Evolutionary conservation across 805 yeast genomes (phyloP), one percentile per base, ranked within the genome.

Genomic region (Nakazawaea peltata): DNA sequence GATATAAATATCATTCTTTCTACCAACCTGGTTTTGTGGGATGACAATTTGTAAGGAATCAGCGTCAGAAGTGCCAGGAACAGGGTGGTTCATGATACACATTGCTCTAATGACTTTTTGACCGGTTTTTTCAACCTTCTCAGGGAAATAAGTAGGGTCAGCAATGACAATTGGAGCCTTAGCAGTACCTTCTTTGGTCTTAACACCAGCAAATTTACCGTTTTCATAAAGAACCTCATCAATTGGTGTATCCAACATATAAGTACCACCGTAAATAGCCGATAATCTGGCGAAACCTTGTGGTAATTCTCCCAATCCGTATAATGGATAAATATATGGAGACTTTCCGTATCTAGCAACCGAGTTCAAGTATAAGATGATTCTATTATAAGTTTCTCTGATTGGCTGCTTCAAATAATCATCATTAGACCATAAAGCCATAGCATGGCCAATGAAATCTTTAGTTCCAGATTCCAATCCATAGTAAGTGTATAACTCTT

Each of bases 261-360:
- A 92, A 14, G 97, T 90, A 51, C 98, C 98, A 44, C 98, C 98
- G 54, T 92, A 87, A 46, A 92, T 90, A 18, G 98, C 98, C 34
- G 94, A 80, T 42, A 92, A 74, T 56, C 98, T 74, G 9, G 97
- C 97, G 65, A 92, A 92, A 7, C 97, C 98, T 63, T 92, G 98
- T n/a, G 98, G 98, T 41, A 92, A 69, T 60, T 92, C 98, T 34
- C 98, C 98, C 40, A 92, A 71, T 6, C 98, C 98, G 54, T 92
- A 92, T 51, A 90, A 67, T 32, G 98, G 98, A 56, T 92, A 92
- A 42, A 92, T 72, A 57, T 92, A 92, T 10, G 98, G 98, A 6
- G 95, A 84, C 61, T 88, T 88, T 40, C 98, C 97, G 59, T 83
- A 92, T 50, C 92, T 77, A 19, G 95, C 92, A 41, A 92, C 94